Conservation (phyloP, 495 filamentous ascomycete genomes). For the Tuber calosporum region DNA sequence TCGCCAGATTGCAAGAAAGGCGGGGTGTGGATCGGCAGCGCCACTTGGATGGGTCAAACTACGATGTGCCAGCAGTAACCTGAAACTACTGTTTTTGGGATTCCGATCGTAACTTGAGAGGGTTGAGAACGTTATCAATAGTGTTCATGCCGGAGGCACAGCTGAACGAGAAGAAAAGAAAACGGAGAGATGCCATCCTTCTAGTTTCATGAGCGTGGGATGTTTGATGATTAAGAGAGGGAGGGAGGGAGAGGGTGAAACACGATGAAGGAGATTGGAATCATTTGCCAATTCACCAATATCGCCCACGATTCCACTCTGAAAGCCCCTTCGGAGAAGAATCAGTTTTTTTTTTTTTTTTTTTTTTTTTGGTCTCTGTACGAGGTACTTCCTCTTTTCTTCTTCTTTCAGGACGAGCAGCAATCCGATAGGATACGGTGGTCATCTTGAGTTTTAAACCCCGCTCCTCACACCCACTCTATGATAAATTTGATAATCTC, state of each 20-base stretch:
- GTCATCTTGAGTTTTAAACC: not conserved
- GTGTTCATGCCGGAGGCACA: not conserved
- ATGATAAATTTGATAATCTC: not conserved
- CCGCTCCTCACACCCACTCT: not conserved
- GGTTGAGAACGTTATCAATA: not conserved
- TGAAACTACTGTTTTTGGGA: not conserved
- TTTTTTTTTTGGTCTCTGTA: not conserved
- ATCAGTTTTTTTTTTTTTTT: too few species aligned
- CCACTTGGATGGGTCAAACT: not conserved
- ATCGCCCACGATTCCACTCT: not conserved
- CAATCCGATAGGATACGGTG: not conserved
- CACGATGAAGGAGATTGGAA: not conserved
- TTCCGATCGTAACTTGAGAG: not conserved
- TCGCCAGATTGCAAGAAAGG: not conserved
- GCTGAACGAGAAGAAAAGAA: not conserved
- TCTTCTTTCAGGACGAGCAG: not conserved
- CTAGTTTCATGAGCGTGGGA: not conserved
- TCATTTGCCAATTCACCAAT: not conserved
- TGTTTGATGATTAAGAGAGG: not conserved
- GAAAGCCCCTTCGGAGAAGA: not conserved
- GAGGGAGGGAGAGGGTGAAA: not conserved
- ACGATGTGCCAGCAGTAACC: not conserved
- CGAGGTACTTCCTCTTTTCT: not conserved
- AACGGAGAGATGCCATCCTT: not conserved
- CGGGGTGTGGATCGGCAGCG: not conserved